These are phyloP conservation scores for Haplosporangium sp. DNA, from an alignment of 371 early-diverging fungal species.

Conservation along the genomic window DNA sequence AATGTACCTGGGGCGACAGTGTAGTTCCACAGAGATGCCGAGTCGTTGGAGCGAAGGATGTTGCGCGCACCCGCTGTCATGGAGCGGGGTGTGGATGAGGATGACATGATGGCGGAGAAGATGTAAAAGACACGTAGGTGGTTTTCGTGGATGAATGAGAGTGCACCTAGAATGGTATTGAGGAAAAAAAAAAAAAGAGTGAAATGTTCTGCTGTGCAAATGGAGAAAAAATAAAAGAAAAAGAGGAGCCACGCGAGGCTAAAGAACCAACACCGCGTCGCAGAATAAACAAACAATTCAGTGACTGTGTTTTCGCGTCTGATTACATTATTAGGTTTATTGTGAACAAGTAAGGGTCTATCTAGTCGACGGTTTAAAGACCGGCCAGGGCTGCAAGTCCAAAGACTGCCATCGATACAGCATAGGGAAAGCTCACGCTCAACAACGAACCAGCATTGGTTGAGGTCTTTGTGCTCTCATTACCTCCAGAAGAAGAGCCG, in stretches of 20 bases:
- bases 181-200: too few species aligned
- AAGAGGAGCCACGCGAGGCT: too few species aligned
- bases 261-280: too few species aligned
- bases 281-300: too few species aligned
- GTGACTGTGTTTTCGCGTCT: too few species aligned
- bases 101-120: slow-evolving; percentile 14
- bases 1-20: slow-evolving; percentile 85
- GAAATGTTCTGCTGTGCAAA: too few species aligned
- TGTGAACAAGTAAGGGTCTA: too few species aligned
- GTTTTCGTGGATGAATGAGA: not conserved
- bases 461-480: not conserved
- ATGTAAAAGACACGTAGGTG: not conserved
- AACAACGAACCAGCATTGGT: not conserved
- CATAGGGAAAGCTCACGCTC: not conserved
- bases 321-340: too few species aligned
- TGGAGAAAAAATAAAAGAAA: too few species aligned
- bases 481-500: not conserved
- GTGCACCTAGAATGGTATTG: too few species aligned
- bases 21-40: slow-evolving; percentile 92
- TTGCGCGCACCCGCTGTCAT: slow-evolving; percentile 92
- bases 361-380: not conserved
- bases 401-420: not conserved
- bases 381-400: not conserved
- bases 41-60: slow-evolving; percentile 91
- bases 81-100: slow-evolving; percentile 71